Evolutionary conservation across 371 early-diverging fungal genomes (phyloP).

Genomic region (Rhizopus arrhizus): DNA sequence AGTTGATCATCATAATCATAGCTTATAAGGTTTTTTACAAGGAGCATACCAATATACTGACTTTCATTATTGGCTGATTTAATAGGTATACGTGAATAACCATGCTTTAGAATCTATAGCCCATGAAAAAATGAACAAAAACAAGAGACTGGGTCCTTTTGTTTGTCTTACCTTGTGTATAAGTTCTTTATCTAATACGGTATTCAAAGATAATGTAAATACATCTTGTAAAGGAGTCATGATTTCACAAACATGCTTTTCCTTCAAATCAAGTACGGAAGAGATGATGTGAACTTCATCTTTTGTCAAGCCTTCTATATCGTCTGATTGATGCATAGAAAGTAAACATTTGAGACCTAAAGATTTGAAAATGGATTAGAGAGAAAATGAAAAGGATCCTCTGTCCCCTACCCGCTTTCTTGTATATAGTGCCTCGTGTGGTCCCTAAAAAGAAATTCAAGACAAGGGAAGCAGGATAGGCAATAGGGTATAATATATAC

Average conservation of each 20-base stretch:
- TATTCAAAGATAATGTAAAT: constrained; percentile 73
- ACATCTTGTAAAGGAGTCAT: constrained; percentile 91
- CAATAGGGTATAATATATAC: constrained; percentile 69
- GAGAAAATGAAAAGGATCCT: background rate
- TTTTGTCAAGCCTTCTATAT: constrained; percentile 77
- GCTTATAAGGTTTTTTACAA: constrained; percentile 86
- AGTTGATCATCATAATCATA: constrained; percentile 80
- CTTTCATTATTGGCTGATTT: constrained; percentile 55
- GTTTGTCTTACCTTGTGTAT: constrained; percentile 64
- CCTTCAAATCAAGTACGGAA: constrained; percentile 88
- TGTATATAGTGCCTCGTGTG: constrained; percentile 78
- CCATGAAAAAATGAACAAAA: background rate
- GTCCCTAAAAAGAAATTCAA: constrained; percentile 80
- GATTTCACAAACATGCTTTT: constrained; percentile 78
- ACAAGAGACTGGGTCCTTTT: background rate
- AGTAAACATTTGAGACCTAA: constrained; percentile 85
- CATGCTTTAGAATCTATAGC: constrained; percentile 56
- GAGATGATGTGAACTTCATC: constrained; percentile 93
- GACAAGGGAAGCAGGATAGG: constrained; percentile 78
- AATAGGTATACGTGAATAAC: constrained; percentile 93
- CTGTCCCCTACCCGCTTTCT: constrained; percentile 49
- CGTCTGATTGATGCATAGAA: constrained; percentile 74
- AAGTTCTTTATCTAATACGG: constrained; percentile 64
- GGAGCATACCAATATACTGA: constrained; percentile 86
- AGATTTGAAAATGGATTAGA: background rate